These are phyloP conservation scores for Colletotrichum lini DNA, from an alignment of 2,329 filamentous ascomycete species.

Conservation along the genomic window DNA sequence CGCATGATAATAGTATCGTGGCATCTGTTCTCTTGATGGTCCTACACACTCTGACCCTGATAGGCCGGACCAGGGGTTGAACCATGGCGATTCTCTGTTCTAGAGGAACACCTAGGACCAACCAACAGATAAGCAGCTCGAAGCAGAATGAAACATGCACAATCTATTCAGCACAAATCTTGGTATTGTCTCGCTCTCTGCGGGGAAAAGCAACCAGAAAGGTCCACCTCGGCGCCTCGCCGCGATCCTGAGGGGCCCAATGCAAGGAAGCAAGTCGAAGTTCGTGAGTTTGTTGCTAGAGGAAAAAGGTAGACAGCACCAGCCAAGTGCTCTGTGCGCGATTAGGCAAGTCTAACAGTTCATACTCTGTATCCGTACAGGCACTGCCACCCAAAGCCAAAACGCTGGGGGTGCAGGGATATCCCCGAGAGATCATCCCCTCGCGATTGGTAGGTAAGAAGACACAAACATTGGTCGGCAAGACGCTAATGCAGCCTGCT, in stretches of 20 bases:
- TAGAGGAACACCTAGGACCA: too few relatives aligned
- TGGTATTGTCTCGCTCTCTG: too few relatives aligned
- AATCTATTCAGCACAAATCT: not conserved
- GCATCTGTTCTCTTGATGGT: too few relatives aligned
- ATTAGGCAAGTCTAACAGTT: constrained; percentile 8
- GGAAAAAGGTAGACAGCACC: not conserved
- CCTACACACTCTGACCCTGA: too few relatives aligned
- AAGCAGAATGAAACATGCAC: too few relatives aligned
- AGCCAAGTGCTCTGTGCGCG: not conserved
- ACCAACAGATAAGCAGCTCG: too few relatives aligned
- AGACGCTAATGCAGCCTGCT: constrained; percentile 40
- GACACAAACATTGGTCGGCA: not conserved
- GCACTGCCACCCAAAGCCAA: constrained; percentile 2
- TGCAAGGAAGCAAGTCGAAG: not conserved
- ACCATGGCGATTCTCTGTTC: too few relatives aligned
- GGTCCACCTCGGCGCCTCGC: not conserved
- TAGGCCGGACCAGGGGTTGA: too few relatives aligned
- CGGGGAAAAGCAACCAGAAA: not conserved
- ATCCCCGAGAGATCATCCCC: too few relatives aligned
- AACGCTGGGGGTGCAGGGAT: not conserved
- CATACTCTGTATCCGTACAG: too few relatives aligned
- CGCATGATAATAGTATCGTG: too few relatives aligned
- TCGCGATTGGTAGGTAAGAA: constrained; percentile 11
- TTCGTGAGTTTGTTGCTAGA: not conserved
- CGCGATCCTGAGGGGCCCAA: too few relatives aligned